Evolutionary conservation across 306 rosid genomes (phyloP).

Genomic region (Betula pendula): DNA sequence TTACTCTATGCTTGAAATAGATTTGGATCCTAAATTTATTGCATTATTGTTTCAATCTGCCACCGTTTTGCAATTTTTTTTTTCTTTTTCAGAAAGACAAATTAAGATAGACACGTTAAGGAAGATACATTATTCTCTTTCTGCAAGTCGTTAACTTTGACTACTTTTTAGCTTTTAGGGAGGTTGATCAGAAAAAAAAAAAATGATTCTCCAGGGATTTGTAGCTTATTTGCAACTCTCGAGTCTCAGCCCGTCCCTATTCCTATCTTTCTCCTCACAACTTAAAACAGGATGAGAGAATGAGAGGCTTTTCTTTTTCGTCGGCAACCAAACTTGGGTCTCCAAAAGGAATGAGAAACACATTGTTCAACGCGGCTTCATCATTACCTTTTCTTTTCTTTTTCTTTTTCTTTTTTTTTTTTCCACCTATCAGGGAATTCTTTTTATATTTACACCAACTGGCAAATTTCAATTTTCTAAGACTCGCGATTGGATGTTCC

Average conservation of each 20-base stretch:
- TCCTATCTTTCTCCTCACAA: background rate
- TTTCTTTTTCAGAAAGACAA: background rate
- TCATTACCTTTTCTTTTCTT: background rate
- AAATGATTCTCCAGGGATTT: conserved; percentile 14
- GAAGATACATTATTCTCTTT: background rate
- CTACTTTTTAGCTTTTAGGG: conserved; percentile 30
- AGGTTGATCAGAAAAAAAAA: conserved; percentile 13
- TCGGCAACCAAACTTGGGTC: conserved; percentile 28
- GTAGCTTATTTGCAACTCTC: background rate
- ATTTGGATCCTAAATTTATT: too few relatives aligned
- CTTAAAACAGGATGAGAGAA: conserved; percentile 3
- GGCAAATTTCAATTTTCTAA: too few relatives aligned
- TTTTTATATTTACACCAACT: too few relatives aligned
- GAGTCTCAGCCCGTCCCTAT: conserved; percentile 7
- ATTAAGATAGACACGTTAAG: background rate
- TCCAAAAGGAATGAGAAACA: conserved; percentile 6
- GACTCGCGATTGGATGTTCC: too few relatives aligned
- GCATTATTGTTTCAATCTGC: background rate
- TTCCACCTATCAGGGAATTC: too few relatives aligned
- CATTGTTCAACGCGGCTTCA: conserved; percentile 7
- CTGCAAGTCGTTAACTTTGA: conserved; percentile 36
- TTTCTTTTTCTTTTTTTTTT: background rate
- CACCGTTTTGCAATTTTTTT: background rate
- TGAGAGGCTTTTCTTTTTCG: background rate
- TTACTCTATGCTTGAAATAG: too few relatives aligned